phyloP scores from a whole-genome alignment of 371 early-diverging fungal species.

The Actinomortierella ambigua region DNA sequence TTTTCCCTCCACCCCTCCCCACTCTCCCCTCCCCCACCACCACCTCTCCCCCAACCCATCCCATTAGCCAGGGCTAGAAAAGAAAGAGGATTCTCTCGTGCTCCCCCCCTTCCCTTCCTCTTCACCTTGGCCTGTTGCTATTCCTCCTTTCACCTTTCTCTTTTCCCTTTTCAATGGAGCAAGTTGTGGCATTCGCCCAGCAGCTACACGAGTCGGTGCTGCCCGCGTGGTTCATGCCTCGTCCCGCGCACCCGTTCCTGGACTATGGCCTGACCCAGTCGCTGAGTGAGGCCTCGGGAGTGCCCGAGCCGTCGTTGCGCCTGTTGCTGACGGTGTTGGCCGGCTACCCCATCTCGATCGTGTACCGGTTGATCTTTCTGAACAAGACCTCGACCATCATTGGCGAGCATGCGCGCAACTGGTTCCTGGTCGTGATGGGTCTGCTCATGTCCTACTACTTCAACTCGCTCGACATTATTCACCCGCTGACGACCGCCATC shows the following conservation, averaged over 20 bases:
- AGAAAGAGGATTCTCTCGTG: too few relatives aligned
- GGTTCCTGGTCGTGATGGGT: slow-evolving; percentile 55
- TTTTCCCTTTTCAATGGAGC: too few relatives aligned
- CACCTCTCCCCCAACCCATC: too few relatives aligned
- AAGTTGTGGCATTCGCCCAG: too few relatives aligned
- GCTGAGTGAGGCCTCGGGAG: slow-evolving; percentile 49
- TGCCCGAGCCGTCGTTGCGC: slow-evolving; percentile 65
- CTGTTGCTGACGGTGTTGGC: slow-evolving; percentile 56
- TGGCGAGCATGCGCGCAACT: slow-evolving; percentile 53
- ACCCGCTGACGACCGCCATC: slow-evolving; percentile 61
- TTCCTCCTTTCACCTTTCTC: too few relatives aligned
- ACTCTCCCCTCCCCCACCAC: too few relatives aligned
- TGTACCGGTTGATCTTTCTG: slow-evolving; percentile 49
- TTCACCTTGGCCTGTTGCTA: too few relatives aligned
- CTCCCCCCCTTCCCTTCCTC: too few relatives aligned
- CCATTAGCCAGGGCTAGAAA: too few relatives aligned
- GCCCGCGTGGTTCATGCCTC: slow-evolving; percentile 41
- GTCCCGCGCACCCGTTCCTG: slow-evolving; percentile 20
- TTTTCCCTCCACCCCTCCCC: too few relatives aligned
- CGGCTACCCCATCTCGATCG: slow-evolving; percentile 59
- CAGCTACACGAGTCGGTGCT: slow-evolving; percentile 1
- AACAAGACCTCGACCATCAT: slow-evolving; percentile 36
- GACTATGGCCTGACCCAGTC: slow-evolving; percentile 41
- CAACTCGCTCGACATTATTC: slow-evolving; percentile 61
- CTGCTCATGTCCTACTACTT: slow-evolving; percentile 61